phyloP scores from a whole-genome alignment of 768 basidiomycete species.

The Termitomyces sp. region DNA sequence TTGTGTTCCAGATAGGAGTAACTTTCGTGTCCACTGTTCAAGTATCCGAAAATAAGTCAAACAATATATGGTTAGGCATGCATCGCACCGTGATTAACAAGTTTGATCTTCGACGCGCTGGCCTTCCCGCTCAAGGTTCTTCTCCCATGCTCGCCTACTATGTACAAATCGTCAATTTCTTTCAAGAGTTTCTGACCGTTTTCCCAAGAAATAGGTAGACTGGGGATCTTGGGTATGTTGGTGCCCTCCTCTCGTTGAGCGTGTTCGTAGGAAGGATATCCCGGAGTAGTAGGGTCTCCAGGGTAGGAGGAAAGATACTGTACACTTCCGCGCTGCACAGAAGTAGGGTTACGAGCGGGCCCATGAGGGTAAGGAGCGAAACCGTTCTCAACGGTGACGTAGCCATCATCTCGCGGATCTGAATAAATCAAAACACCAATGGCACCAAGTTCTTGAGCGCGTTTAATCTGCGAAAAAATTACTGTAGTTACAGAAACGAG shows the following conservation, averaged over 20 bases:
- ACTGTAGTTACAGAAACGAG: constrained; percentile 9
- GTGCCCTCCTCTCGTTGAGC: constrained; percentile 53
- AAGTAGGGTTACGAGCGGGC: constrained; percentile 80
- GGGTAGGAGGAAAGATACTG: constrained; percentile 63
- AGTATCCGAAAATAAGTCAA: not conserved
- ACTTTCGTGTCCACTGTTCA: constrained; percentile 67
- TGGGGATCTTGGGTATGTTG: constrained; percentile 73
- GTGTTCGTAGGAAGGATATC: constrained; percentile 80
- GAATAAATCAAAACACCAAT: constrained; percentile 76
- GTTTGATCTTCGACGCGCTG: constrained; percentile 42
- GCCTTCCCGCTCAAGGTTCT: constrained; percentile 39
- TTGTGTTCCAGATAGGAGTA: constrained; percentile 88
- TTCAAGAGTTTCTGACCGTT: constrained; percentile 71
- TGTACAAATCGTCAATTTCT: constrained; percentile 39
- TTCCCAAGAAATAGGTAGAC: constrained; percentile 84
- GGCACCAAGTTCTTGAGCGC: constrained; percentile 80
- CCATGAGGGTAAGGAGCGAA: constrained; percentile 77
- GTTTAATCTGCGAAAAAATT: constrained; percentile 51
- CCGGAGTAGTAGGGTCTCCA: constrained; percentile 84
- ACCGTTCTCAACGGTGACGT: constrained; percentile 69
- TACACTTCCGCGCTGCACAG: constrained; percentile 83
- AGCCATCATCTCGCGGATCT: constrained; percentile 83
- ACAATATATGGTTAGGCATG: not conserved
- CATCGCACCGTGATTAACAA: constrained; percentile 49
- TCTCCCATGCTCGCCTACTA: constrained; percentile 19